phyloP scores from a whole-genome alignment of 2,329 filamentous ascomycete species.

The Cladophialophora bantiana region DNA sequence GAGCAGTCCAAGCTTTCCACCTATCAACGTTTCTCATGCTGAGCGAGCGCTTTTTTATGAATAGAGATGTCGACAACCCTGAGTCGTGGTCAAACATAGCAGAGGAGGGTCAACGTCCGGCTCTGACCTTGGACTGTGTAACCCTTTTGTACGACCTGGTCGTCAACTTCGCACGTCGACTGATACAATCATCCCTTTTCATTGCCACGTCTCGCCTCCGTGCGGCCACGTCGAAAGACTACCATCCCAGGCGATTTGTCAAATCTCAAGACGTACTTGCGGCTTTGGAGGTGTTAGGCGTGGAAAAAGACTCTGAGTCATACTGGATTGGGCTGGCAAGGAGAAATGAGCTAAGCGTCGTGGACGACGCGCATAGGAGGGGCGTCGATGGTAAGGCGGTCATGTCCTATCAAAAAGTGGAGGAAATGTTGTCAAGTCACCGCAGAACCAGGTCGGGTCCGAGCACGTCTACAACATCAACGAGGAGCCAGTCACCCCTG shows the following conservation, averaged over 20 bases:
- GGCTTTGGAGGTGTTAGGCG: conserved; percentile 61
- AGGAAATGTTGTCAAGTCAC: conserved; percentile 35
- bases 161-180: conserved; percentile 70
- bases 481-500: neutral
- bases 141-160: conserved; percentile 75
- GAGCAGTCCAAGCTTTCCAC: conserved; percentile 59
- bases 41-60: conserved; percentile 77
- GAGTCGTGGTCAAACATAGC: conserved; percentile 72
- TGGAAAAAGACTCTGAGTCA: conserved; percentile 51
- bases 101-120: conserved; percentile 63
- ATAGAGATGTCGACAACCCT: conserved; percentile 59
- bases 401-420: conserved; percentile 38
- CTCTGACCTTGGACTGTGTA: conserved; percentile 77
- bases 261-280: conserved; percentile 60
- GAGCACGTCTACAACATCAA: neutral
- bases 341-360: conserved; percentile 60
- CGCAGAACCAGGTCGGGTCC: conserved; percentile 23
- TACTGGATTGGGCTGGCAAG: conserved; percentile 62
- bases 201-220: conserved; percentile 73
- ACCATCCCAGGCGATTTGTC: conserved; percentile 47
- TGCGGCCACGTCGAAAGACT: conserved; percentile 50
- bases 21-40: conserved; percentile 68
- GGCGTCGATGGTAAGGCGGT: conserved; percentile 17
- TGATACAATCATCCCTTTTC: conserved; percentile 74
- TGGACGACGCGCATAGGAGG: conserved; percentile 32